Percentiles rank a stretch among this genome's conserved stretches.
Evolutionary conservation across 129 eudicot species (phyloP).

Genomic region (Pittosporum tobira): DNA sequence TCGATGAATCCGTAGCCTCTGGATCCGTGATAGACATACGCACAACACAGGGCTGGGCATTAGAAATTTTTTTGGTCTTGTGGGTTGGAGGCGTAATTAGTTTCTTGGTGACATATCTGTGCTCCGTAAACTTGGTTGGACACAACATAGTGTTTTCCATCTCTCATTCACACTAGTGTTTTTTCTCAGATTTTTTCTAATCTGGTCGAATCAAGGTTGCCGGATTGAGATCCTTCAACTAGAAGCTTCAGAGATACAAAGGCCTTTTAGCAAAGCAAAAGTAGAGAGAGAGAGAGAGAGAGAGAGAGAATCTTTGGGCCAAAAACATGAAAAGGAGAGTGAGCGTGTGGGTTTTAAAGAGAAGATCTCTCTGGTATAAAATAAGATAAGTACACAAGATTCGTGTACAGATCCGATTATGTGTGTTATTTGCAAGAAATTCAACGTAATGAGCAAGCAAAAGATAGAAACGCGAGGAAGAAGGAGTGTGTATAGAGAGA

Average conservation of each 20-base stretch:
- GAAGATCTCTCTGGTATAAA: not conserved
- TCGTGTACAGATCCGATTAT: not conserved
- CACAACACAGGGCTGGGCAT: constrained; percentile 27
- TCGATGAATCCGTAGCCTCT: constrained; percentile 87
- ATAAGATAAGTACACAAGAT: not conserved
- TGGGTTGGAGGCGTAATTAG: constrained; percentile 15
- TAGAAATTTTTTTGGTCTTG: constrained; percentile 5
- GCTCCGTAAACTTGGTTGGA: constrained; percentile 71
- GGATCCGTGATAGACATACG: constrained; percentile 66
- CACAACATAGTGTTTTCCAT: constrained; percentile 49
- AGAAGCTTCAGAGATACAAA: constrained; percentile 46
- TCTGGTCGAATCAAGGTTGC: not conserved
- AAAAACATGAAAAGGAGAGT: not conserved
- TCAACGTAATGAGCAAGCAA: constrained; percentile 2
- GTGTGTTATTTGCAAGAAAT: too few relatives aligned
- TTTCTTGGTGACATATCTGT: constrained; percentile 39
- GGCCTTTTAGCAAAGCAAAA: not conserved
- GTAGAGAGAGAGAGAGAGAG: constrained; percentile 5
- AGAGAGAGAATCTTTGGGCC: constrained; percentile 2
- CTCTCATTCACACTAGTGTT: not conserved
- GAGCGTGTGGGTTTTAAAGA: too few relatives aligned
- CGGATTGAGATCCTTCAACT: constrained; percentile 17
- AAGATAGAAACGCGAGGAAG: not conserved
- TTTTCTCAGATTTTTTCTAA: not conserved
- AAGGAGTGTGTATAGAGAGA: not conserved